Base-by-base conservation (phyloP, 2,329 filamentous ascomycete genomes). In the Shiraia sp. region DNA sequence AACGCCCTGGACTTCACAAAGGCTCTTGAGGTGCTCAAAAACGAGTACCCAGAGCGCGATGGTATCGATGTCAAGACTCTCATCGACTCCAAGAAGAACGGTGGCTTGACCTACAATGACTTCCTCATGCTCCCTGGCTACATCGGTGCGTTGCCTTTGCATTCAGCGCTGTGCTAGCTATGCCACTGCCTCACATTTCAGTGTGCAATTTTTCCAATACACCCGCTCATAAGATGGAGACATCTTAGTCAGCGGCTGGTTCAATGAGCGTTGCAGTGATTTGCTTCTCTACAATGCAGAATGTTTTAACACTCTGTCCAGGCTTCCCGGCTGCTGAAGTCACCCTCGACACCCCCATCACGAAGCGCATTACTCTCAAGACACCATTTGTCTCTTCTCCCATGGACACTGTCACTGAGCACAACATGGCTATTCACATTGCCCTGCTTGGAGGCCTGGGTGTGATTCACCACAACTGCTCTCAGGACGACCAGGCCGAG, bases 391-490 rank as follows among this genome's bases (percentile, higher is more conserved):
- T 97, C 55, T 99, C 93, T 32, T 97, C 93, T 27, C 93, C 95
- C 64, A 99, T 99, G 93, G 93, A 99, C 77, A 99, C 93, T 8
- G 93, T 99, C 70, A 99, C 95, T 30, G 93, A 99, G 78, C 88
- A 96, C 76, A 92, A 95, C 72, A 99, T 99, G 95, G 95, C 93
- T 54, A 97, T 99, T 63, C 89, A 96, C 76, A 96, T 95, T 81
- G 89, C 89, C 37, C 80, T 93, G 23, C 86, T 93, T 67, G 89
- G 89, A 61, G 89, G 89, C 64, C 79, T 95, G 13, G 89, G 93
- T 75, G 90, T 99, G 60, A 95, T 99, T 59, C 93, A 99, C 79
- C 93, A 99, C 82, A 99, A 99, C 79, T 99, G 93, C 81, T 93
- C 91, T n/a, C 82, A 91, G 22, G 90, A 97, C 19, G 88, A 89